Base-by-base conservation (phyloP, 202 grass and related monocot species). In the Schoenoplectus tabernaemontani region DNA sequence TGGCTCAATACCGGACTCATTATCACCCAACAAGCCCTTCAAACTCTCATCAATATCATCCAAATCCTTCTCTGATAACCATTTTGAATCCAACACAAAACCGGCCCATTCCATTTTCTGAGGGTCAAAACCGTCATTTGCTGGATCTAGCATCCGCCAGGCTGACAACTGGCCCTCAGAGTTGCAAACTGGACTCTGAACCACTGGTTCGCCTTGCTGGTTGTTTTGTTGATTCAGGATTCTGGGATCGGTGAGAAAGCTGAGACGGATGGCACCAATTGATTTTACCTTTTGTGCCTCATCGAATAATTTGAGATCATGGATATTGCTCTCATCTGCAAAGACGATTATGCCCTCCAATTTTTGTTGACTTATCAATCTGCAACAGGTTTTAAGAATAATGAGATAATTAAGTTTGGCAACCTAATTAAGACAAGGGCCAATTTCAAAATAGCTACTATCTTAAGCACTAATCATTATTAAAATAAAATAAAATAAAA, bases 301-400 rank as follows among this genome's bases (percentile, higher is more conserved):
- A 77, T 97, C 95, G 64, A 97, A 97, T 11, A 94, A 83, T 79
- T 97, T 92, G 34, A 86, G 83, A 5, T 90, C 84, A 1, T 94
- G 91, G 70, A 94, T 87, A 77, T 92, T 88, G 83, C 87, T 94
- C 83, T 97, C 95, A 48, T 97, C 91, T 20, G 95, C 91, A 81
- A 97, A 97, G 79, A 97, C 82, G 57, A 97, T 87, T 28, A 97
- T 58, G 44, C 95, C 95, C n/a, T 97, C 87, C 86, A 89, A 85
- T 1, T 46, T 65, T 83, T 84, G 81, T 50, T 86, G 50, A 57
- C 81, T 80, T 70, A 97, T 82, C 73, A 90, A 85, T 87, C 95
- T 97, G 86, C 76, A 57, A 74, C 71, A 7, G 7, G 36, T 79
- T 61, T 3, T 2, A 5, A 73, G 68, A 73, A 51, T 17, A 32